Percentiles rank a stretch among this genome's conserved stretches.
Conservation (phyloP, 768 basidiomycete species). For the Boletus edulis region DNA sequence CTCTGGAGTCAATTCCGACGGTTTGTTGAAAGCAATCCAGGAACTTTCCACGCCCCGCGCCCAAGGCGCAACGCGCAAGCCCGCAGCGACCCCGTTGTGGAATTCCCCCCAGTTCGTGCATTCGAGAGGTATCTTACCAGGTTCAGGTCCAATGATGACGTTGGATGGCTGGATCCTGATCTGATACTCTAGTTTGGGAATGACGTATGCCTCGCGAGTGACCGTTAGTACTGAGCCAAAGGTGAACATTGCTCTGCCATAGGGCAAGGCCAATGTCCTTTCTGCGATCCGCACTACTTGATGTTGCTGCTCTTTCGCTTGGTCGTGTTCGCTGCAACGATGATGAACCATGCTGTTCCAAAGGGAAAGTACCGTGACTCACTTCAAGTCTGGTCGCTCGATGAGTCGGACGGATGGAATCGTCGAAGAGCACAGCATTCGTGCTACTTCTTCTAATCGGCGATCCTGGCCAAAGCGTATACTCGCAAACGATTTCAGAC, state of each 20-base stretch:
- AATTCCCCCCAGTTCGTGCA: slow-evolving; percentile 92
- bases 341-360: background rate
- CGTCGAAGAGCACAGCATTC: slow-evolving; percentile 82
- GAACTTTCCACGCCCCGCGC: slow-evolving; percentile 81
- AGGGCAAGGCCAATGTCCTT: slow-evolving; percentile 84
- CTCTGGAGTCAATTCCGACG: slow-evolving; percentile 83
- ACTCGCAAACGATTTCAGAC: slow-evolving; percentile 69
- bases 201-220: slow-evolving; percentile 72
- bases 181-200: slow-evolving; percentile 76
- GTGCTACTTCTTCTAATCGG: slow-evolving; percentile 85
- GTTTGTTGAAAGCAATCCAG: slow-evolving; percentile 96
- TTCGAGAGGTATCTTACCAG: slow-evolving; percentile 71
- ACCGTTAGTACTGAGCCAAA: slow-evolving; percentile 79
- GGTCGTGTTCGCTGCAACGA: slow-evolving; percentile 74
- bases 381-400: slow-evolving; percentile 73
- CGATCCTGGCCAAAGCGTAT: slow-evolving; percentile 91
- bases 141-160: slow-evolving; percentile 58
- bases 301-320: slow-evolving; percentile 80
- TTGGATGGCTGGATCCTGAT: slow-evolving; percentile 76
- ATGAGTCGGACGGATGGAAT: slow-evolving; percentile 62
- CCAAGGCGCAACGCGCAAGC: slow-evolving; percentile 76
- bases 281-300: slow-evolving; percentile 80
- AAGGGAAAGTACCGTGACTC: slow-evolving; percentile 24
- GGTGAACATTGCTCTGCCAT: slow-evolving; percentile 90
- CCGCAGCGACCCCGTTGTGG: slow-evolving; percentile 95